phyloP scores from a whole-genome alignment of 2,329 filamentous ascomycete species.

The Acrodontium crateriforme region DNA sequence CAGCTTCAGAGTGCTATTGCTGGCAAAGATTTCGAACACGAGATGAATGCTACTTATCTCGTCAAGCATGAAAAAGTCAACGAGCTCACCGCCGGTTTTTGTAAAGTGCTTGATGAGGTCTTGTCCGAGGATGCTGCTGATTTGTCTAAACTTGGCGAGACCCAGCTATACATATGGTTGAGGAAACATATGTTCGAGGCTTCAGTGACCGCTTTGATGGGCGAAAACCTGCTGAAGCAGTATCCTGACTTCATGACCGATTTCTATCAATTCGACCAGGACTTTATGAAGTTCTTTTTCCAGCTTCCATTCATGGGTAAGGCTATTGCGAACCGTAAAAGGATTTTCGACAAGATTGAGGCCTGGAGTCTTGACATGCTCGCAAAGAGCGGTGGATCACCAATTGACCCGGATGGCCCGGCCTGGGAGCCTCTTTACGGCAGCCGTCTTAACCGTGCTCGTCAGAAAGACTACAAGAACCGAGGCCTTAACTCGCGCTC shows the following conservation, averaged over 20 bases:
- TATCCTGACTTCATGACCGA: constrained; percentile 17
- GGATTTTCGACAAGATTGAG: constrained; percentile 14
- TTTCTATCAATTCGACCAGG: constrained; percentile 18
- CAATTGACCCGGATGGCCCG: constrained; percentile 15
- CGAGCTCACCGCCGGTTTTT: constrained; percentile 18
- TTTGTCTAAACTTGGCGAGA: constrained; percentile 7
- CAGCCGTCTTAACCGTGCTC: constrained; percentile 16
- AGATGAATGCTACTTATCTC: constrained; percentile 17
- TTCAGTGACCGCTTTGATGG: constrained; percentile 17
- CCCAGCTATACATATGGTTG: constrained; percentile 19
- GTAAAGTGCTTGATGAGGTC: constrained; percentile 8
- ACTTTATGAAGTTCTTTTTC: constrained; percentile 19
- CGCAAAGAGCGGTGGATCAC: constrained; percentile 10
- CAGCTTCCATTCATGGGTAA: constrained; percentile 14
- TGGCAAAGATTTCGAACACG: constrained; percentile 13
- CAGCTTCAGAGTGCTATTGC: constrained; percentile 11
- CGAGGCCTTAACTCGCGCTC: constrained; percentile 11
- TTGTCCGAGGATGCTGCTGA: constrained; percentile 11
- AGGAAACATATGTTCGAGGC: constrained; percentile 19
- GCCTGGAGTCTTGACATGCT: constrained; percentile 15
- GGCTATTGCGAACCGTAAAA: constrained; percentile 10
- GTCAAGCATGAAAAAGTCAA: constrained; percentile 18
- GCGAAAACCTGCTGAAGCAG: constrained; percentile 16
- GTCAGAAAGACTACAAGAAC: constrained; percentile 15
- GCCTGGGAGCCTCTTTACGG: constrained; percentile 18